Base-by-base conservation (phyloP, 176 grass and related monocot genomes). In the Oryza coarctata region DNA sequence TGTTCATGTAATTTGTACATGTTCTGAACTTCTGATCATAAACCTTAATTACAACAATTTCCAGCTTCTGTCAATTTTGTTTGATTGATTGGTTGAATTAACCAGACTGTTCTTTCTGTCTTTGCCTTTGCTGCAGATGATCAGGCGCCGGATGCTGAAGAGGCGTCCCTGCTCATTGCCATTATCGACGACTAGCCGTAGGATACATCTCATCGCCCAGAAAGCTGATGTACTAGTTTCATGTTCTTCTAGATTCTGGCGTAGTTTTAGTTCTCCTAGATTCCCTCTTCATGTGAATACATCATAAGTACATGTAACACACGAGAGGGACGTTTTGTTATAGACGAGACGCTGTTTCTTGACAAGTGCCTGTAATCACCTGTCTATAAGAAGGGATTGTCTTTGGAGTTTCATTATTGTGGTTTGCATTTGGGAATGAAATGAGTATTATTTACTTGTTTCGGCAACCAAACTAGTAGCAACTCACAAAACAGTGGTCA, bases 91-190 rank as follows among this genome's bases (percentile, higher is more conserved):
- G 23, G 26, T 15, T 75, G 36, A 68, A 79, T 62, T 74, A 62
- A 78, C 27, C 33, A 11, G 34, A 31, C 26, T 10, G n/a, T 1
- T 15, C 14, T 38, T 20, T n/a, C n/a, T 81, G 64, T 71, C 22
- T 31, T 44, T 14, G 47, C 52, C 27, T 65, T 43, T 38, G 1
- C 30, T 63, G 72, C 84, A 87, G 90, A 87, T 27, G 87, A 89
- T 75, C 49, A 47, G 44, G 75, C 29, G 3, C 84, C 76, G 18
- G 71, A 79, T 57, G 77, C 87, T 13, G 84, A 81, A 11, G 90
- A 92, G 64, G 90, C 87, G 20, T 92, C 90, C 45, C 77, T 92
- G 71, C 84, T 92, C 65, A 92, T 92, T 13, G 20, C 84, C 80
- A 87, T 92, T 29, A 87, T 87, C 23, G 80, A 92, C 9, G 87